Conservation (phyloP, 2,329 filamentous ascomycete genomes). For the Fusarium torreyae region DNA sequence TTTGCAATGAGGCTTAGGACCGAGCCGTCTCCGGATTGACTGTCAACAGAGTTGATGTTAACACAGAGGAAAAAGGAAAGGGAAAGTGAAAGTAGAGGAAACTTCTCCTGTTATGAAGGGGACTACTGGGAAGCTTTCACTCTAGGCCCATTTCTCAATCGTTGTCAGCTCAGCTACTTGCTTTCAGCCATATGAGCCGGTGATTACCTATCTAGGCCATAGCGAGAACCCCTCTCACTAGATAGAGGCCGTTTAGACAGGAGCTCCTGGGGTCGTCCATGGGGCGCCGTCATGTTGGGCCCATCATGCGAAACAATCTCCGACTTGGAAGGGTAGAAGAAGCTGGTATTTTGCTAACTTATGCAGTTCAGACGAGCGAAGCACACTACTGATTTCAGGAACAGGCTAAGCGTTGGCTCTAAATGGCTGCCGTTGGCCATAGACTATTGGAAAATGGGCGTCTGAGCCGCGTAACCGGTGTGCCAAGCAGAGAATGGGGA, state of each 20-base stretch:
- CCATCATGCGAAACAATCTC: conserved; percentile 39
- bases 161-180: conserved; percentile 19
- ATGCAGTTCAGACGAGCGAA: conserved; percentile 22
- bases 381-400: conserved; percentile 48
- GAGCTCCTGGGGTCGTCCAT: conserved; percentile 11
- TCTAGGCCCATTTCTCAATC: conserved; percentile 22
- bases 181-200: conserved; percentile 40
- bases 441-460: conserved; percentile 31
- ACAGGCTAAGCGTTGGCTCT: conserved; percentile 51
- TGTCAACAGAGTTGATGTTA: conserved; percentile 45
- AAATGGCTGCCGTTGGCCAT: conserved; percentile 25
- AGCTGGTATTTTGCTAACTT: conserved; percentile 15
- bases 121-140: conserved; percentile 12
- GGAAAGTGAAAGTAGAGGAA: conserved; percentile 19
- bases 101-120: conserved; percentile 21
- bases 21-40: conserved; percentile 51
- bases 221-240: conserved; percentile 17
- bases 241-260: conserved; percentile 9
- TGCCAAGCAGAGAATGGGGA: conserved; percentile 27
- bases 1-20: conserved; percentile 53
- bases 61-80: conserved; percentile 24
- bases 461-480: conserved; percentile 32
- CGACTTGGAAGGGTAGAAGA: conserved; percentile 18
- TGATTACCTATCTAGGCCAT: conserved; percentile 43
- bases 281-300: conserved; percentile 20